Percentiles rank a stretch among this genome's conserved stretches.
These are phyloP conservation scores for Glycine tomentella DNA, from an alignment of 306 rosid species.

Conservation along the genomic window DNA sequence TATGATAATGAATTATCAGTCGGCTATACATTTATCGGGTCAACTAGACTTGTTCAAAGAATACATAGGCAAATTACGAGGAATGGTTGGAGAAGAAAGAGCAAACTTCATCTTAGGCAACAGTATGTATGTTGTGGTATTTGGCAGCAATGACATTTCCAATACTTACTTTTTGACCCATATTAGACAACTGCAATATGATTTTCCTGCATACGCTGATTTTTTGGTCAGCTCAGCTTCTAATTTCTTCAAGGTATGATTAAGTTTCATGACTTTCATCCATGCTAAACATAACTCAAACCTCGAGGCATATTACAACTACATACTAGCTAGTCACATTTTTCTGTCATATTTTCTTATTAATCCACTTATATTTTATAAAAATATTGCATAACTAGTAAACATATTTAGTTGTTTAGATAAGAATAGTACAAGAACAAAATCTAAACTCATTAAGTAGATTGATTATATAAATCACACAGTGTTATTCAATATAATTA, in stretches of 20 bases:
- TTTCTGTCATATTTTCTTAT: too few relatives aligned
- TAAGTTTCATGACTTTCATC: not conserved
- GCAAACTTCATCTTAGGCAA: conserved; percentile 57
- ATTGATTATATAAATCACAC: too few relatives aligned
- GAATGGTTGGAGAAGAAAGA: conserved; percentile 52
- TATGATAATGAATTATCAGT: conserved; percentile 36
- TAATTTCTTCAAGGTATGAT: conserved; percentile 34
- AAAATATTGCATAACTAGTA: too few relatives aligned
- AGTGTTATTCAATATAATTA: too few relatives aligned
- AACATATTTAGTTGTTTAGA: too few relatives aligned
- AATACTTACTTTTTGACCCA: conserved; percentile 56
- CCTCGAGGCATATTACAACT: not conserved
- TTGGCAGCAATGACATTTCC: conserved; percentile 69
- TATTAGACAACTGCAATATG: conserved; percentile 49
- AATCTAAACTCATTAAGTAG: too few relatives aligned
- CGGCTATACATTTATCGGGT: conserved; percentile 42
- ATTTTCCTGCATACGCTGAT: conserved; percentile 64
- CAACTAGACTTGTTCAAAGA: conserved; percentile 48
- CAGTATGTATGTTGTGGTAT: conserved; percentile 55
- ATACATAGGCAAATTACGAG: conserved; percentile 50
- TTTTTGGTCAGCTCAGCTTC: conserved; percentile 55
- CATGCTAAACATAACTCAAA: not conserved
- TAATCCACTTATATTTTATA: too few relatives aligned
- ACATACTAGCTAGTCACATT: too few relatives aligned
- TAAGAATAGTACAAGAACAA: too few relatives aligned